phyloP scores from a whole-genome alignment of 345 rosid genomes.

The Cardiospermum halicacabum region DNA sequence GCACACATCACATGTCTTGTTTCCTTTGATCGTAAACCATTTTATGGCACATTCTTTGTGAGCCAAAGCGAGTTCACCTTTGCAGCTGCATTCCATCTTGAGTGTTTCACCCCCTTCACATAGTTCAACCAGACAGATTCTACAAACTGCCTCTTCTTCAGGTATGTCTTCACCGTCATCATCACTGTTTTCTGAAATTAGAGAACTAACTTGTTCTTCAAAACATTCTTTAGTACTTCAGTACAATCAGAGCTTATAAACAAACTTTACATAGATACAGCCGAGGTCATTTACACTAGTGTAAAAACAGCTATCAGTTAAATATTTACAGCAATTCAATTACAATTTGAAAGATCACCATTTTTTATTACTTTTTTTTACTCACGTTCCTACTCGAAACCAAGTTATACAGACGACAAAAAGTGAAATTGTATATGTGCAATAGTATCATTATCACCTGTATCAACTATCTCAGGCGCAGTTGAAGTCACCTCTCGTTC shows the following conservation, averaged over 20 bases:
- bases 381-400: background rate
- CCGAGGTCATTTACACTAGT: background rate
- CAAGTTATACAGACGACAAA: background rate
- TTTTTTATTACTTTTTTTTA: background rate
- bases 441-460: conserved; percentile 30
- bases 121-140: conserved; percentile 84
- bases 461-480: conserved; percentile 37
- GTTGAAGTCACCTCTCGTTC: conserved; percentile 44
- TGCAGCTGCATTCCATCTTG: conserved; percentile 98
- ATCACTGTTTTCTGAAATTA: conserved; percentile 42
- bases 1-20: conserved; percentile 89
- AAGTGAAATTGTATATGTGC: background rate
- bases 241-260: background rate
- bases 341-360: background rate
- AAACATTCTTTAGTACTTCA: background rate
- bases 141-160: conserved; percentile 93
- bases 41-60: conserved; percentile 90
- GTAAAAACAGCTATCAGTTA: background rate
- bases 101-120: conserved; percentile 95
- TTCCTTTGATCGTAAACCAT: conserved; percentile 95
- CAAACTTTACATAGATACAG: background rate
- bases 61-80: conserved; percentile 94
- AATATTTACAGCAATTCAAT: background rate
- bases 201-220: background rate
- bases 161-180: conserved; percentile 82